phyloP scores from a whole-genome alignment of 2,329 filamentous ascomycete genomes.

The Cordyceps pruinosa region DNA sequence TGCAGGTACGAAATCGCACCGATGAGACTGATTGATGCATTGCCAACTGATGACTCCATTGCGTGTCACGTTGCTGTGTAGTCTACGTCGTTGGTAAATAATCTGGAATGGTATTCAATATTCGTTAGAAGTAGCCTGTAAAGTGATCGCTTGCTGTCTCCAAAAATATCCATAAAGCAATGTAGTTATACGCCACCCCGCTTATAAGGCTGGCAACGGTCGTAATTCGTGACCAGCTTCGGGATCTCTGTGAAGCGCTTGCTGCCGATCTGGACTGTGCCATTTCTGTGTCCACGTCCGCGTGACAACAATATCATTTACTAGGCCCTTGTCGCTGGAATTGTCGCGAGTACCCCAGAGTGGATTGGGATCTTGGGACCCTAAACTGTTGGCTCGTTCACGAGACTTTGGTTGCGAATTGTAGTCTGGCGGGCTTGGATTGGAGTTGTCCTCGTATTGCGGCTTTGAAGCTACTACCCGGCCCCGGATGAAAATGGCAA shows the following conservation, averaged over 20 bases:
- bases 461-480: slow-evolving; percentile 12
- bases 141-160: neutral
- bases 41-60: neutral
- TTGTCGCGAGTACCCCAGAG: slow-evolving; percentile 11
- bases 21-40: neutral
- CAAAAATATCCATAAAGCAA: neutral
- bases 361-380: slow-evolving; percentile 1
- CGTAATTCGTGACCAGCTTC: slow-evolving; percentile 1
- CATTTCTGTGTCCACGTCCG: slow-evolving; percentile 15
- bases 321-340: slow-evolving; percentile 15
- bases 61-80: neutral
- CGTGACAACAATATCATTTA: slow-evolving; percentile 11
- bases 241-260: neutral
- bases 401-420: slow-evolving; percentile 9
- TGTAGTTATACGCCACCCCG: neutral
- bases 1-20: no score
- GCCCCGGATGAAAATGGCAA: slow-evolving; percentile 16
- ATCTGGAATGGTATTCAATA: no score
- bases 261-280: slow-evolving; percentile 2
- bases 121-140: neutral
- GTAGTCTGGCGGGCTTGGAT: slow-evolving; percentile 7
- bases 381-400: slow-evolving; percentile 8
- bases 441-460: slow-evolving; percentile 8
- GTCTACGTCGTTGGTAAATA: neutral
- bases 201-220: neutral